These are phyloP conservation scores for Neurospora tetraspora DNA, from an alignment of 495 filamentous ascomycete species.

Conservation along the genomic window DNA sequence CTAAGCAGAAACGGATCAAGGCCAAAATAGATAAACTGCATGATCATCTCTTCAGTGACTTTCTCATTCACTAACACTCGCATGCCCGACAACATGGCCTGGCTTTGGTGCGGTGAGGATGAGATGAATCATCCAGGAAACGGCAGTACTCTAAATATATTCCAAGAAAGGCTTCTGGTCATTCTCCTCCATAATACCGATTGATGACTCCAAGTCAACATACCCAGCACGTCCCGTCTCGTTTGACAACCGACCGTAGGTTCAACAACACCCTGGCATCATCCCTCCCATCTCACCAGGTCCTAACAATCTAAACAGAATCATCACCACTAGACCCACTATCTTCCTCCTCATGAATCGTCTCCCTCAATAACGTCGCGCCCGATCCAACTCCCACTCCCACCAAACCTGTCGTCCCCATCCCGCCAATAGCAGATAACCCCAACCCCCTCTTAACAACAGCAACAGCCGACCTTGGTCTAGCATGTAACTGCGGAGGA, in stretches of 20 bases:
- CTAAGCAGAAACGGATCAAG: background rate
- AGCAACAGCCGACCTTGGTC: background rate
- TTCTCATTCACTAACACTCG: background rate
- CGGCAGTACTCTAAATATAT: background rate
- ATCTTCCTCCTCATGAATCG: constrained; percentile 54
- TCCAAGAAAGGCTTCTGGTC: background rate
- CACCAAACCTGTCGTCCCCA: background rate
- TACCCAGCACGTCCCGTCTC: too few relatives aligned
- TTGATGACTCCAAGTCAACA: background rate
- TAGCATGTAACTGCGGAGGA: background rate
- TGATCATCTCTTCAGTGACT: background rate
- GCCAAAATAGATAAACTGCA: background rate
- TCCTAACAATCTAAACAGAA: background rate
- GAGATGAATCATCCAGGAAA: background rate
- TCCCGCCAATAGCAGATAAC: background rate
- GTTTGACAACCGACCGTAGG: too few relatives aligned
- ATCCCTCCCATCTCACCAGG: too few relatives aligned
- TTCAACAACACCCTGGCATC: too few relatives aligned
- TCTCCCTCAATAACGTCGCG: constrained; percentile 41
- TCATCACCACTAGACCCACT: background rate
- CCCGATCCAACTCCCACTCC: constrained; percentile 14
- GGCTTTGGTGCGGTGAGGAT: background rate
- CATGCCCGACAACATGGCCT: background rate
- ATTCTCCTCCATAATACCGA: background rate
- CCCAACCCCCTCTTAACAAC: background rate